Percentiles rank a stretch among this genome's conserved stretches.
phyloP scores from a whole-genome alignment of 805 yeast genomes.

The Suhomyces canberraensis region DNA sequence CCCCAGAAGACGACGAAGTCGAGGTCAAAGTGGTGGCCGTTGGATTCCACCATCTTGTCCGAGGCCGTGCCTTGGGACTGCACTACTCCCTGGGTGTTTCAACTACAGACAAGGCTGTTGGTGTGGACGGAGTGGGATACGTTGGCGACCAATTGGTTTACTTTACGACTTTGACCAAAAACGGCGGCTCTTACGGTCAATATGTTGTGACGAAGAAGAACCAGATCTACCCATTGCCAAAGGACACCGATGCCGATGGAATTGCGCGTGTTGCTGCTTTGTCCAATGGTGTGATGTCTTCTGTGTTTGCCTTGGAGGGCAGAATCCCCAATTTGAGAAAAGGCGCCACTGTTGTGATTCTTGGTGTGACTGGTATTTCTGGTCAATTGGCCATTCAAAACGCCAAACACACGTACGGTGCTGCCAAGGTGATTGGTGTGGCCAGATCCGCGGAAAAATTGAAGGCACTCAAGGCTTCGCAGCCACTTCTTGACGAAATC shows the following conservation, averaged over 20 bases:
- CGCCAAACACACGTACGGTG: conserved; percentile 8
- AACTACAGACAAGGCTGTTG: conserved; percentile 5
- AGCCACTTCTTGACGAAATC: conserved; percentile 7
- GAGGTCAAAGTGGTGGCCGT: conserved; percentile 9
- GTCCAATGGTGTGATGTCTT: conserved; percentile 10
- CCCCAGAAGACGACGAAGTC: conserved; percentile 9
- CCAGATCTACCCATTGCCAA: conserved; percentile 5
- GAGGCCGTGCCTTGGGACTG: conserved; percentile 8
- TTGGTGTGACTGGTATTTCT: conserved; percentile 10
- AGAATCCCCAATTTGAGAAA: conserved; percentile 6
- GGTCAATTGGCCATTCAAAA: conserved; percentile 9
- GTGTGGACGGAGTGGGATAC: conserved; percentile 13
- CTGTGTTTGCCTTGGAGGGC: conserved; percentile 8
- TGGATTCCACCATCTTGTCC: conserved; percentile 10
- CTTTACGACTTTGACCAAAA: conserved; percentile 3
- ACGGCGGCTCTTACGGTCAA: conserved; percentile 7
- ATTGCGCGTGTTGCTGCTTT: conserved; percentile 10
- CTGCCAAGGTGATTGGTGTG: conserved; percentile 6
- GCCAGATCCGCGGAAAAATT: conserved; percentile 6
- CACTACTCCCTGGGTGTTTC: conserved; percentile 6
- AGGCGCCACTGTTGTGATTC: conserved; percentile 7
- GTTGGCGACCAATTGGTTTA: conserved; percentile 9
- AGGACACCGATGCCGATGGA: conserved; percentile 4
- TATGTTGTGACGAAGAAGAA: conserved; percentile 7
- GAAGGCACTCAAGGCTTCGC: conserved; percentile 1